Evolutionary conservation across 106 monocot species (phyloP), one percentile per base, ranked within the genome.

Genomic region (Cymbidium sinense): DNA sequence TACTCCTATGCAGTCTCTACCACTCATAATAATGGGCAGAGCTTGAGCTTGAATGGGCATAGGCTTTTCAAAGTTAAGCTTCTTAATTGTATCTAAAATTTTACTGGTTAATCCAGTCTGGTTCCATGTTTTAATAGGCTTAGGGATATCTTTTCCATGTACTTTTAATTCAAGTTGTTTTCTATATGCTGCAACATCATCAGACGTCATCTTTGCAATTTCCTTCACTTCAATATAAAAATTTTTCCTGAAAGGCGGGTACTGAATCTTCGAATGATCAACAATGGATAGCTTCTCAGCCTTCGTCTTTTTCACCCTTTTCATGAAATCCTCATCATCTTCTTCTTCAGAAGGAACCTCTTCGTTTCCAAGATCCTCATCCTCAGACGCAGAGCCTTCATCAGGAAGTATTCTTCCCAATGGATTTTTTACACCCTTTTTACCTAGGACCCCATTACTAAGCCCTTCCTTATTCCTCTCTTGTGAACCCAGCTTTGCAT

Each of bases 11-110:
- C 96, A 98, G 76, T 98, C 96, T 34, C 96, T 84, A 0, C 96
- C 96, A 54, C 91, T 98, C 96, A 98, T 98, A 34, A 98, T 98
- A 27, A 94, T 73, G 19, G 96, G 96, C 27, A 98, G 50, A 4
- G 96, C 94, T 76, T 94, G 96, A 76, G 88, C 85, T 87, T 98
- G 96, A 75, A 98, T 98, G 10, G 96, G 76, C 96, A 98, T 98
- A 21, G 96, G 96, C 79, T 87, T 98, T 78, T 98, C 96, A 78
- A 84, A 98, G 70, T 83, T 85, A n/a, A 85, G 81, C 83, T 98
- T 98, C 83, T 94, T 98, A 34, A 98, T 89, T 0, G 80, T 92
- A 34, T 98, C 96, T 39, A 98, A 78, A 74, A 98, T 70, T 79
- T 98, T 98, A 77, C 86, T 92, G 0, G 88, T 87, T 50, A 98